These are phyloP conservation scores for Medicago ruthenica DNA, from an alignment of 306 rosid species.

Conservation along the genomic window DNA sequence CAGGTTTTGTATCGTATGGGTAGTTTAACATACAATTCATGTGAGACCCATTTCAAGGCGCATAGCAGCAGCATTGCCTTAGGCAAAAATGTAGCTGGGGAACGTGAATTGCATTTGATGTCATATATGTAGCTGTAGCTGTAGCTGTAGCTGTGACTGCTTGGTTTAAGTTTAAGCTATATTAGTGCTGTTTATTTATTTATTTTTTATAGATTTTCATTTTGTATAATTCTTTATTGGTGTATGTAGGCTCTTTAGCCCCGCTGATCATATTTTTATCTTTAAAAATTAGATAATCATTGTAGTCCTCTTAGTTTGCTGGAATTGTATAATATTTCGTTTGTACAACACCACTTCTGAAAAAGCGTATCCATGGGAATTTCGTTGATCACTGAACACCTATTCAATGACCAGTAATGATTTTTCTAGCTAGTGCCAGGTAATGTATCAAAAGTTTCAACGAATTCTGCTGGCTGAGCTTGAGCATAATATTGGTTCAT, in stretches of 20 bases:
- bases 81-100: constrained; percentile 22
- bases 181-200: constrained; percentile 35
- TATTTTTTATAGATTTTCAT: constrained; percentile 39
- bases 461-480: background rate
- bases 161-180: constrained; percentile 43
- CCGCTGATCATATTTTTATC: constrained; percentile 28
- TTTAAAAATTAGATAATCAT: constrained; percentile 32
- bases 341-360: constrained; percentile 37
- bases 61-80: constrained; percentile 8
- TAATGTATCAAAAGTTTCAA: background rate
- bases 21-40: constrained; percentile 21
- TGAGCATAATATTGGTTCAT: background rate
- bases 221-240: constrained; percentile 50
- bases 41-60: constrained; percentile 7
- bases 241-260: constrained; percentile 33
- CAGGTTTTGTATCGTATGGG: constrained; percentile 4
- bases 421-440: background rate
- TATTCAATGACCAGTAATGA: background rate
- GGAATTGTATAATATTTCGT: constrained; percentile 40
- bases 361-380: constrained; percentile 15
- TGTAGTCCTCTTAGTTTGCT: constrained; percentile 40
- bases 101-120: constrained; percentile 40
- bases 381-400: constrained; percentile 2
- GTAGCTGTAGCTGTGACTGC: constrained; percentile 20
- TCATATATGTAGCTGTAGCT: constrained; percentile 44